Base-by-base conservation (phyloP, 768 basidiomycete genomes). In the Trametes meyenii region DNA sequence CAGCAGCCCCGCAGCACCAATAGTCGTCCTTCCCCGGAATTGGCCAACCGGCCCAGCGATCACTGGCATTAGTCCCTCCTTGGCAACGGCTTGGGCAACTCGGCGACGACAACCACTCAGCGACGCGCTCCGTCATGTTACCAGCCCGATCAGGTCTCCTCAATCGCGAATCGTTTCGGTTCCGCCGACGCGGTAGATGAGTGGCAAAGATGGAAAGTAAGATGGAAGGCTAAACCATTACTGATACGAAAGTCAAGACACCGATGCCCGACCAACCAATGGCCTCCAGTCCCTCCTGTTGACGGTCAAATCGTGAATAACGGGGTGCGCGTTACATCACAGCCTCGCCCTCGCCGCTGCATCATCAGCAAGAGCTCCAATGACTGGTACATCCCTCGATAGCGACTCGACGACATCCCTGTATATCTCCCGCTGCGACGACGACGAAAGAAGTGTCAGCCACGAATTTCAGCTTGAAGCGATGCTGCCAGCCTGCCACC, bases 401-500 rank as follows among this genome's bases (percentile, higher is more conserved):
- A 63, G 77, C 10, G 69, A 67, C 50, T 82, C 75, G 53, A 89
- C 69, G 17, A 81, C 78, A 54, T 85, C 82, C 45, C 76, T 77
- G 70, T 89, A 88, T 8, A 90, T 63, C 63, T 84, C 81, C 21
- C 69, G 69, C 86, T 87, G 70, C 13, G 49, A 51, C 50, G 49
- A 51, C 50, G 58, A 5, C 23, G 26, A 67, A 50, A 21, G 53
- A 59, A 17, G 42, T 56, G 19, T 49, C 61, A 26, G 39, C 42
- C 29, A 35, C 13, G 21, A 17, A 17, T 21, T 35, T 55, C 48
- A 58, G 43, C 44, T 29, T 36, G 19, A n/a, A 5, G 21, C 12
- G 50, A 59, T 24, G 36, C 38, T 33, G 42, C 50, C 2, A 7
- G 23, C 23, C 38, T 33, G 42, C 50, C 2, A 7, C 36, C 23